Percentiles rank a stretch among this genome's conserved stretches.
Evolutionary conservation across 1,284 basidiomycete species (phyloP).

Genomic region (Trametes versicolor): DNA sequence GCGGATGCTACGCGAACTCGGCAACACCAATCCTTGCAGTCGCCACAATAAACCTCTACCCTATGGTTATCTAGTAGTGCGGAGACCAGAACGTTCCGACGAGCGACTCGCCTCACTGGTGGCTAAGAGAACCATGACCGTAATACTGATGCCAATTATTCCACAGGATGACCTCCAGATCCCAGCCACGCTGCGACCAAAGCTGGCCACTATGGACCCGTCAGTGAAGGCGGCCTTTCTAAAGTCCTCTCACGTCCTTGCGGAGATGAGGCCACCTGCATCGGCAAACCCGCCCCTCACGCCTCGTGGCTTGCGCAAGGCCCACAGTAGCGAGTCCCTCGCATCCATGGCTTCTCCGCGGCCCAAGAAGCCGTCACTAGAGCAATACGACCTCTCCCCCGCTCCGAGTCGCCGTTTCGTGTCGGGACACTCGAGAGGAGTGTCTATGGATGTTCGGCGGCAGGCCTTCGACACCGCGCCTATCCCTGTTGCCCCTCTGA

Average conservation of each 20-base stretch:
- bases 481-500: conserved; percentile 30
- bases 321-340: conserved; percentile 73
- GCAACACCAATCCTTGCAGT: conserved; percentile 24
- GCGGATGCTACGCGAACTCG: not conserved
- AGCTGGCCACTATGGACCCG: conserved; percentile 80
- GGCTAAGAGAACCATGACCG: not conserved
- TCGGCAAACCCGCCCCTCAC: conserved; percentile 41
- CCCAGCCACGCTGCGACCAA: conserved; percentile 77
- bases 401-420: conserved; percentile 22
- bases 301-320: conserved; percentile 59
- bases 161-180: conserved; percentile 86
- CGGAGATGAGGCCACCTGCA: conserved; percentile 51
- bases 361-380: conserved; percentile 35
- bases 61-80: not conserved
- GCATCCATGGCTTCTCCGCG: conserved; percentile 57
- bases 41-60: conserved; percentile 15
- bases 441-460: conserved; percentile 36
- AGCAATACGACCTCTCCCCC: conserved; percentile 46
- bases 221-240: conserved; percentile 92
- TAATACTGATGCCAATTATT: conserved; percentile 21
- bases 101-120: not conserved
- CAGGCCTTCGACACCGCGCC: conserved; percentile 45
- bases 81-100: not conserved
- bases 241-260: conserved; percentile 80
- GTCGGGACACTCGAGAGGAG: conserved; percentile 35